phyloP scores from a whole-genome alignment of 768 basidiomycete genomes.

The Grammothele lineata region DNA sequence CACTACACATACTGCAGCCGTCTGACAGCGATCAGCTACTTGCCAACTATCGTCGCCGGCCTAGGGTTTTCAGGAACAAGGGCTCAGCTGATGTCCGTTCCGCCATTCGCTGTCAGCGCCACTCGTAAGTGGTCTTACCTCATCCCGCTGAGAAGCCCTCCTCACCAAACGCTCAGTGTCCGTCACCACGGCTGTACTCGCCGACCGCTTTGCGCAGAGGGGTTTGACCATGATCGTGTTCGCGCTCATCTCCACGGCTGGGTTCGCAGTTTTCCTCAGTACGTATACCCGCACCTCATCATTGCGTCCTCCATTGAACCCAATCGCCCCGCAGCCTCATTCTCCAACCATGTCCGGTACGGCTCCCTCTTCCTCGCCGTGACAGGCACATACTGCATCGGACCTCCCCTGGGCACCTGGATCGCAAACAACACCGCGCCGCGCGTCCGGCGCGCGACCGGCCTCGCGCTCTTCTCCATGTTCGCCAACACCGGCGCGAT shows the following conservation, averaged over 20 bases:
- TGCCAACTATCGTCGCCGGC: conserved; percentile 24
- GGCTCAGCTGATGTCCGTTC: conserved; percentile 30
- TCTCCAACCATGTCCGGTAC: conserved; percentile 43
- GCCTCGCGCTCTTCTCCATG: conserved; percentile 53
- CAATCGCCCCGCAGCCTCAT: too few relatives aligned
- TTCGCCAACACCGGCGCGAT: conserved; percentile 59
- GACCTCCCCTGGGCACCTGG: conserved; percentile 56
- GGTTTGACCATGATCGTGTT: conserved; percentile 43
- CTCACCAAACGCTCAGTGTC: conserved; percentile 26
- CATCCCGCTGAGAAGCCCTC: neutral
- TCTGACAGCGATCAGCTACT: conserved; percentile 11
- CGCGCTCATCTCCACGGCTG: conserved; percentile 39
- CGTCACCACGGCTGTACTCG: conserved; percentile 40
- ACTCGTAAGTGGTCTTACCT: conserved; percentile 13
- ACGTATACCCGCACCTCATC: conserved; percentile 9
- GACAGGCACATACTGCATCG: conserved; percentile 47
- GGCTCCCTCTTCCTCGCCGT: conserved; percentile 54
- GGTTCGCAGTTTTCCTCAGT: conserved; percentile 57
- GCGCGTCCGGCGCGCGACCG: conserved; percentile 51
- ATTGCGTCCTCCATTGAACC: neutral
- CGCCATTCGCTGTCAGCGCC: conserved; percentile 29
- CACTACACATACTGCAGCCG: neutral
- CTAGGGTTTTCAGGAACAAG: conserved; percentile 26
- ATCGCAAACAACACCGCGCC: conserved; percentile 58
- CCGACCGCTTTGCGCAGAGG: conserved; percentile 50